Evolutionary conservation across 148 eudicot genomes (phyloP).

Genomic region (Vaccinium vitisidaea): DNA sequence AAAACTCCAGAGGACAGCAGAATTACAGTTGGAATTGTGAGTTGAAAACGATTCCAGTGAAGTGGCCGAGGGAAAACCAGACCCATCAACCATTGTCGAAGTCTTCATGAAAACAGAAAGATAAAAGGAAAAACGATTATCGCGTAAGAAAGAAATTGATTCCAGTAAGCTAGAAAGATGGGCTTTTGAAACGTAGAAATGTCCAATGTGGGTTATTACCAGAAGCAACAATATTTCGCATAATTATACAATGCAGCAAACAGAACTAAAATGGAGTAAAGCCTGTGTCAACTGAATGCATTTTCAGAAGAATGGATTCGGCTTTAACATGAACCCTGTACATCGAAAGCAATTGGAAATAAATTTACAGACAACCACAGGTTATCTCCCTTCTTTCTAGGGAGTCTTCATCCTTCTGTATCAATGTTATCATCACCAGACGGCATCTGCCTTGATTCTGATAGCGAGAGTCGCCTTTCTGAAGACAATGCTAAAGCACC

Average conservation of each 20-base stretch:
- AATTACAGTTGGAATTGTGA: neutral
- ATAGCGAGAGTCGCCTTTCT: constrained; percentile 59
- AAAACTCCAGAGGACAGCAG: neutral
- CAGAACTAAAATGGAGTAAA: constrained; percentile 27
- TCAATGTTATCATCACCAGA: constrained; percentile 57
- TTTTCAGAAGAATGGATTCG: constrained; percentile 33
- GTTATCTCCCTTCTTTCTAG: constrained; percentile 32
- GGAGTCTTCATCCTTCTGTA: constrained; percentile 46
- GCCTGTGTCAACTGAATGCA: constrained; percentile 36
- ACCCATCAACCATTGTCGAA: neutral
- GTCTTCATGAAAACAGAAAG: neutral
- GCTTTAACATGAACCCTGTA: constrained; percentile 49
- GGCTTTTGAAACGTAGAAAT: constrained; percentile 31
- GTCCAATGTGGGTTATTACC: constrained; percentile 48
- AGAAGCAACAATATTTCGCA: constrained; percentile 46
- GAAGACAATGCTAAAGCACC: constrained; percentile 40
- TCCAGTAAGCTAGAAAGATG: constrained; percentile 13
- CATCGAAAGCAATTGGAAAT: constrained; percentile 70
- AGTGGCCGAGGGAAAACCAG: neutral
- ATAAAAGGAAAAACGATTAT: neutral
- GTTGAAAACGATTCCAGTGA: neutral
- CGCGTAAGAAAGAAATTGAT: neutral
- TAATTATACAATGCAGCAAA: constrained; percentile 56
- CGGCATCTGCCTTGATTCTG: constrained; percentile 64
- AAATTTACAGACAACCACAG: constrained; percentile 55